Percentiles rank a stretch among this genome's conserved stretches.
Conservation (phyloP, 1,284 basidiomycete species). For the Inonotus hispidus region DNA sequence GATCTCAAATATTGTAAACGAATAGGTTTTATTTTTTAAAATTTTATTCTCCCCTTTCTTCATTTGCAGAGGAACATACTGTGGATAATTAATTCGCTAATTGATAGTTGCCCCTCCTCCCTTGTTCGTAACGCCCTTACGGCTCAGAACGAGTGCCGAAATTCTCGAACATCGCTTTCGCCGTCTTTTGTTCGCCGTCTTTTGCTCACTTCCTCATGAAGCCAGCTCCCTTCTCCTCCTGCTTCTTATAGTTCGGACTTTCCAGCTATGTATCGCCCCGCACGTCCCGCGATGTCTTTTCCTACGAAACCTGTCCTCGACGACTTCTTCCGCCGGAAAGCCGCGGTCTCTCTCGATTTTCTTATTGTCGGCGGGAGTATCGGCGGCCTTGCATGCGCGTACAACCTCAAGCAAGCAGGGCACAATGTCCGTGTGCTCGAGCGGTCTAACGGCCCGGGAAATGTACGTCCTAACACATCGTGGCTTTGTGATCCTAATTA, state of each 20-base stretch:
- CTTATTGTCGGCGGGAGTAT: slow-evolving; percentile 24
- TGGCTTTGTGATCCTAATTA: not conserved
- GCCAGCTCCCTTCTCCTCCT: not conserved
- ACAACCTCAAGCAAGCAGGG: slow-evolving; percentile 41
- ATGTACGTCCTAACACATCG: slow-evolving; percentile 24
- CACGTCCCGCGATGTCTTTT: not conserved
- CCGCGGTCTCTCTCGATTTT: slow-evolving; percentile 19
- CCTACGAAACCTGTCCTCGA: not conserved
- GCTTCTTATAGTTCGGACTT: not conserved
- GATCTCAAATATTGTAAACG: not conserved
- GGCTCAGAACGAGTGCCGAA: too few species aligned
- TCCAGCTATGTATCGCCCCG: not conserved
- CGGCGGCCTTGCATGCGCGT: slow-evolving; percentile 45
- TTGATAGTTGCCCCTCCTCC: too few species aligned
- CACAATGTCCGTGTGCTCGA: slow-evolving; percentile 51
- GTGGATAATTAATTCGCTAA: too few species aligned
- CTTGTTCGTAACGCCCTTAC: too few species aligned
- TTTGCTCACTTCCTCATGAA: not conserved
- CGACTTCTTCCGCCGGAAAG: slow-evolving; percentile 4
- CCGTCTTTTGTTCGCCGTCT: not conserved
- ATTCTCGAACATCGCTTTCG: not conserved
- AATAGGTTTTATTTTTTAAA: too few species aligned
- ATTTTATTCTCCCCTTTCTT: too few species aligned
- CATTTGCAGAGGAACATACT: too few species aligned
- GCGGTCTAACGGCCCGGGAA: slow-evolving; percentile 30